phyloP scores from a whole-genome alignment of 1,284 basidiomycete genomes.

The Tranzscheliella williamsii region DNA sequence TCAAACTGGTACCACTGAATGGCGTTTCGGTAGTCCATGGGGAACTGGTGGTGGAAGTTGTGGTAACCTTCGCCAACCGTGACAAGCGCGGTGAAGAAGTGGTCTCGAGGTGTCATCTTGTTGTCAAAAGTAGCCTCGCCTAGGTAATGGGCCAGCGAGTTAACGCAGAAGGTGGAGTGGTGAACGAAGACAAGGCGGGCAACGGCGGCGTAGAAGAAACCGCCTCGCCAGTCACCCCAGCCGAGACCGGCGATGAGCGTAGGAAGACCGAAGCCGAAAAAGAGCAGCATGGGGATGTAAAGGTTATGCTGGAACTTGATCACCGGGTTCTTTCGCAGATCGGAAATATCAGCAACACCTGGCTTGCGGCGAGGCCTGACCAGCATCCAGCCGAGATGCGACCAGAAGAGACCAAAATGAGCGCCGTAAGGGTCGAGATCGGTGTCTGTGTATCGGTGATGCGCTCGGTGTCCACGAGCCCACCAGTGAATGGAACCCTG shows the following conservation, averaged over 20 bases:
- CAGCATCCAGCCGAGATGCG: conserved; percentile 61
- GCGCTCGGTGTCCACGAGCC: conserved; percentile 60
- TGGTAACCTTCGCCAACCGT: conserved; percentile 60
- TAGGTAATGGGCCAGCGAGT: conserved; percentile 60
- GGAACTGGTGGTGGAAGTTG: conserved; percentile 61
- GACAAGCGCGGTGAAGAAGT: conserved; percentile 57
- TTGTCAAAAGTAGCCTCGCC: conserved; percentile 59
- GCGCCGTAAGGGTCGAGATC: conserved; percentile 60
- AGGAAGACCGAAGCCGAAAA: conserved; percentile 57
- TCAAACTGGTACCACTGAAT: conserved; percentile 60
- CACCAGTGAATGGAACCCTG: conserved; percentile 60
- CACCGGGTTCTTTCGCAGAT: conserved; percentile 56
- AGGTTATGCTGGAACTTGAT: conserved; percentile 59
- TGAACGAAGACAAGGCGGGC: conserved; percentile 58
- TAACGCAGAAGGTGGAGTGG: conserved; percentile 61
- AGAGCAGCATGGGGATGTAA: conserved; percentile 58
- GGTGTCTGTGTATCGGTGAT: conserved; percentile 61
- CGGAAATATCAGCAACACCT: conserved; percentile 58
- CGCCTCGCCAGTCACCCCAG: conserved; percentile 59
- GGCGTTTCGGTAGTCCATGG: conserved; percentile 60
- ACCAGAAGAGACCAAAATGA: conserved; percentile 58
- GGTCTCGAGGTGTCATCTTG: conserved; percentile 60
- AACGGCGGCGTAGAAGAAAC: conserved; percentile 59
- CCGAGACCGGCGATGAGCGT: conserved; percentile 59
- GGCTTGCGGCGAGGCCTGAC: conserved; percentile 60